Percentiles rank a stretch among this genome's conserved stretches.
Conservation (phyloP, 805 yeast species). For the Hagleromyces aurorensis region DNA sequence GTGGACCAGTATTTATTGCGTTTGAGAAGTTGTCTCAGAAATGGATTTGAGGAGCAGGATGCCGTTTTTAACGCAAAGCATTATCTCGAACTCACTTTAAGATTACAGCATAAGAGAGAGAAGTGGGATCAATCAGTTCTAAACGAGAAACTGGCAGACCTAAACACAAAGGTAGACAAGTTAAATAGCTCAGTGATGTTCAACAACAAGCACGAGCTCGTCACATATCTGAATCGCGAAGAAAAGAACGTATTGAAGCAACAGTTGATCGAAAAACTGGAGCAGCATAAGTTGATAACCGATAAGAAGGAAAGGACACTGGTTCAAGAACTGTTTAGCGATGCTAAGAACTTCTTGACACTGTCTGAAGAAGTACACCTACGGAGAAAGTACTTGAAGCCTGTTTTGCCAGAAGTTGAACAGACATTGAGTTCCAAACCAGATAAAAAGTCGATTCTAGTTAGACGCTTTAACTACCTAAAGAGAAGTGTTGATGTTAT, state of each 20-base stretch:
- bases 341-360: slow-evolving; percentile 26
- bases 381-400: slow-evolving; percentile 44
- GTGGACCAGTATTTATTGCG: slow-evolving; percentile 48
- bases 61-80: slow-evolving; percentile 54
- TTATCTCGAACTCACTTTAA: slow-evolving; percentile 39
- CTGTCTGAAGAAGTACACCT: slow-evolving; percentile 34
- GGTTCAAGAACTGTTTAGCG: slow-evolving; percentile 37
- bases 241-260: slow-evolving; percentile 26
- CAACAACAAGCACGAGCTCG: slow-evolving; percentile 21
- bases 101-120: slow-evolving; percentile 34
- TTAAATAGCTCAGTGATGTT: slow-evolving; percentile 20
- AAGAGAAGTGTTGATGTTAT: slow-evolving; percentile 45
- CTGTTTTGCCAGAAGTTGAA: slow-evolving; percentile 45
- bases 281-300: slow-evolving; percentile 7
- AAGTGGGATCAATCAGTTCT: slow-evolving; percentile 28
- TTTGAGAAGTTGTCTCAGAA: slow-evolving; percentile 46
- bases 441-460: slow-evolving; percentile 43
- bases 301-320: slow-evolving; percentile 30
- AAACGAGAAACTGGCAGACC: slow-evolving; percentile 13
- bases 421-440: slow-evolving; percentile 33
- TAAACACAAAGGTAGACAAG: slow-evolving; percentile 9
- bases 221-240: slow-evolving; percentile 21
- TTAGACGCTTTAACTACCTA: slow-evolving; percentile 55
- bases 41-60: slow-evolving; percentile 50
- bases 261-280: slow-evolving; percentile 20